Base-by-base conservation (phyloP, 371 early-diverging fungal genomes). In the Dichotomocladium elegans region DNA sequence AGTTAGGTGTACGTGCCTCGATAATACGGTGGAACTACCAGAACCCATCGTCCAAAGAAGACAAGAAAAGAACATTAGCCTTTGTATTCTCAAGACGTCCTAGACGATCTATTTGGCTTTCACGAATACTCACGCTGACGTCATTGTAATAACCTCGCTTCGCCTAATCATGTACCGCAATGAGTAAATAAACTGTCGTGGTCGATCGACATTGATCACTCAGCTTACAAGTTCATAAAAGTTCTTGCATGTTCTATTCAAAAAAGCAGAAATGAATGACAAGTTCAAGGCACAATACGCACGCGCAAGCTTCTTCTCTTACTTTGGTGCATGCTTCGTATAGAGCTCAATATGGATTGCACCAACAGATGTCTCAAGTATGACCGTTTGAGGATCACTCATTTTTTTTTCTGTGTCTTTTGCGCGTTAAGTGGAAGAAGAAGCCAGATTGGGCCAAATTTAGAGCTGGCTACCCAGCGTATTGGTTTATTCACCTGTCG, bases 1-100 rank as follows among this genome's bases (percentile, higher is more conserved):
- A 42, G 3, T 10, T 29, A 30, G 17, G 15, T 44, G n/a, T 24
- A 21, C 65, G 60, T 75, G 78, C 83, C n/a, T 80, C 67, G 55
- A 91, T 88, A 46, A 93, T 77, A 50, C 92, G 79, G 60, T 93
- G 93, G 51, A 93, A 93, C 78, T 84, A 55, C 7, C 1, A 35
- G 29, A 33, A 4, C 27, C 30, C n/a, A n/a, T n/a, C n/a, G n/a
- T n/a, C n/a, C n/a, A n/a, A n/a, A n/a, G n/a, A n/a, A n/a, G n/a
- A n/a, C n/a, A n/a, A n/a, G n/a, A n/a, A n/a, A n/a, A n/a, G n/a
- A n/a, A n/a, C n/a, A 28, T 27, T n/a, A 41, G 8, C 33, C 28
- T 25, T 15, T 41, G 2, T 12, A 0, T 4, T 41, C 7, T n/a
- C 24, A 24, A 17, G 35, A 51, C 10, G n/a, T n/a, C n/a, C n/a